Percentiles rank a stretch among this genome's conserved stretches.
These are phyloP conservation scores for Spatholobus suberectus DNA, from an alignment of 306 rosid species.

Conservation along the genomic window DNA sequence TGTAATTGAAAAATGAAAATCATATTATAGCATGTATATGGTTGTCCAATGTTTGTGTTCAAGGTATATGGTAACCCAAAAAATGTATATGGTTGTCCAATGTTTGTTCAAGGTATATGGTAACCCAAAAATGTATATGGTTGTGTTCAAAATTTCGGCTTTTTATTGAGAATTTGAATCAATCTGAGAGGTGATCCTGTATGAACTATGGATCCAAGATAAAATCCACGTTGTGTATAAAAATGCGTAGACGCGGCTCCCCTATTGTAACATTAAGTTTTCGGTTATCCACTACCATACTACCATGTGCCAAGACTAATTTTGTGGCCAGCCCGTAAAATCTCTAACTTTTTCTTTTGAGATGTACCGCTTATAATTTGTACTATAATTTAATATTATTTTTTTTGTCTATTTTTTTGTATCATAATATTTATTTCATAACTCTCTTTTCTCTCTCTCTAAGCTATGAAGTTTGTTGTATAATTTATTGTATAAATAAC, in stretches of 20 bases:
- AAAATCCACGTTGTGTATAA: neutral
- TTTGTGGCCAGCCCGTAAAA: neutral
- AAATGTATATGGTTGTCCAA: slow-evolving; percentile 23
- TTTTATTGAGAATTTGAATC: neutral
- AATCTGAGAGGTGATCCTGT: neutral
- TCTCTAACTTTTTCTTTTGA: neutral
- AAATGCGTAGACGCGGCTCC: neutral
- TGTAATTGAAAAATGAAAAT: slow-evolving; percentile 36
- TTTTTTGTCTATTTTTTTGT: too few species aligned
- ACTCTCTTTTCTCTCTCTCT: too few species aligned
- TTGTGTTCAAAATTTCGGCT: neutral
- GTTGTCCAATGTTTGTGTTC: neutral
- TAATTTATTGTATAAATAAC: too few species aligned
- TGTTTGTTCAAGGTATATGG: too few species aligned
- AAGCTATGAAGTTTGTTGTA: too few species aligned
- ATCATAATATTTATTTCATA: too few species aligned
- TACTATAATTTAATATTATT: too few species aligned
- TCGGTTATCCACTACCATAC: neutral
- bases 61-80: too few species aligned
- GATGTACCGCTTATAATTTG: too few species aligned
- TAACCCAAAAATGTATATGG: slow-evolving; percentile 34
- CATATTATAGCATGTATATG: slow-evolving; percentile 35
- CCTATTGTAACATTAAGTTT: too few species aligned
- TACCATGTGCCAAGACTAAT: too few species aligned
- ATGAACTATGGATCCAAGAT: neutral